Conservation (phyloP, 1,284 basidiomycete genomes). For the Moesziomyces aphidis region DNA sequence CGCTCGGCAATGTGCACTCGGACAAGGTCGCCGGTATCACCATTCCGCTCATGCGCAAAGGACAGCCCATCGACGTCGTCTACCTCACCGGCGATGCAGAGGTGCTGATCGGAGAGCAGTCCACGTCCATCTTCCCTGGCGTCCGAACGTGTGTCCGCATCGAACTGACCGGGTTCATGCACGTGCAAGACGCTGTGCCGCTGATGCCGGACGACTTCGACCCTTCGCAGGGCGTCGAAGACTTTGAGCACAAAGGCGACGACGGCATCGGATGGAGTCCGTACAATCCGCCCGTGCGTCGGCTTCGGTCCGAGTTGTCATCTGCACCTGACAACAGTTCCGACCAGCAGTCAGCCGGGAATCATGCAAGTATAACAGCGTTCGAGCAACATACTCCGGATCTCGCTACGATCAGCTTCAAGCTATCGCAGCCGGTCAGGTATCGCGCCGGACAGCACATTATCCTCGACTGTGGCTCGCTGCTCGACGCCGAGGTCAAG, state of each 20-base stretch:
- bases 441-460: conserved; percentile 40
- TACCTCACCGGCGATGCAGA: conserved; percentile 34
- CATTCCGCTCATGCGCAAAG: conserved; percentile 23
- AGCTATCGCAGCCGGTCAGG: conserved; percentile 13
- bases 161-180: conserved; percentile 32
- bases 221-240: conserved; percentile 9
- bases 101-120: conserved; percentile 22
- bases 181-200: conserved; percentile 29
- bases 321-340: background rate
- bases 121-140: conserved; percentile 19
- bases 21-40: conserved; percentile 37
- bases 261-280: conserved; percentile 46
- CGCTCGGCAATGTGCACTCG: conserved; percentile 36
- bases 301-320: conserved; percentile 21
- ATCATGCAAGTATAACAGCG: conserved; percentile 12
- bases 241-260: conserved; percentile 15
- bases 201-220: conserved; percentile 13
- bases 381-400: conserved; percentile 12
- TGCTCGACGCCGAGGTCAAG: conserved; percentile 22
- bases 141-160: conserved; percentile 19
- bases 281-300: conserved; percentile 38
- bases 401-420: conserved; percentile 29
- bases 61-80: conserved; percentile 33
- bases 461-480: conserved; percentile 34
- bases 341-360: background rate